Conservation (phyloP, 495 filamentous ascomycete genomes). For the Darksidea phi region DNA sequence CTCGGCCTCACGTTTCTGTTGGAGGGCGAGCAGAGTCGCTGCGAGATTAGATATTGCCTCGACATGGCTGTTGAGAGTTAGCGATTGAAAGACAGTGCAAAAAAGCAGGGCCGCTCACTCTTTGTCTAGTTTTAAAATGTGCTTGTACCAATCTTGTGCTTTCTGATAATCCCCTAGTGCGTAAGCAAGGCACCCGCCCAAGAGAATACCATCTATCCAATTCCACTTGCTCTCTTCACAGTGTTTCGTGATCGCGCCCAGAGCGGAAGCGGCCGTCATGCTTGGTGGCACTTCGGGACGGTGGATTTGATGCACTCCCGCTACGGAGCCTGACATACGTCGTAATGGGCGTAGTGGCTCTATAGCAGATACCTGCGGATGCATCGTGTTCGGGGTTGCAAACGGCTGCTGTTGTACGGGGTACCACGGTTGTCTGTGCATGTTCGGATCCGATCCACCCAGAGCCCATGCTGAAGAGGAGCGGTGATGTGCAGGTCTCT, state of each 20-base stretch:
- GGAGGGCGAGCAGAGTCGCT: constrained; percentile 79
- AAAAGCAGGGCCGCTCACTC: constrained; percentile 54
- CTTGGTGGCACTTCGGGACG: constrained; percentile 32
- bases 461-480: constrained; percentile 29
- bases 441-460: constrained; percentile 1
- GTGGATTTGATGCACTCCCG: constrained; percentile 17
- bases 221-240: constrained; percentile 86
- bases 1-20: constrained; percentile 80
- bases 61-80: constrained; percentile 65
- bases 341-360: constrained; percentile 31
- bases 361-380: constrained; percentile 8
- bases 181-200: constrained; percentile 91
- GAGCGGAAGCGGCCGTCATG: constrained; percentile 61
- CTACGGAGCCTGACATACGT: constrained; percentile 33
- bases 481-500: constrained; percentile 13
- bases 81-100: neutral
- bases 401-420: constrained; percentile 12
- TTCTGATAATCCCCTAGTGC: constrained; percentile 84
- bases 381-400: constrained; percentile 5
- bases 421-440: constrained; percentile 24
- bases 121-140: constrained; percentile 77
- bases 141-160: constrained; percentile 83
- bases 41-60: constrained; percentile 94
- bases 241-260: constrained; percentile 76
- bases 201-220: constrained; percentile 93